phyloP scores from a whole-genome alignment of 2,329 filamentous ascomycete genomes.

The Chaetoscypha palmicola region DNA sequence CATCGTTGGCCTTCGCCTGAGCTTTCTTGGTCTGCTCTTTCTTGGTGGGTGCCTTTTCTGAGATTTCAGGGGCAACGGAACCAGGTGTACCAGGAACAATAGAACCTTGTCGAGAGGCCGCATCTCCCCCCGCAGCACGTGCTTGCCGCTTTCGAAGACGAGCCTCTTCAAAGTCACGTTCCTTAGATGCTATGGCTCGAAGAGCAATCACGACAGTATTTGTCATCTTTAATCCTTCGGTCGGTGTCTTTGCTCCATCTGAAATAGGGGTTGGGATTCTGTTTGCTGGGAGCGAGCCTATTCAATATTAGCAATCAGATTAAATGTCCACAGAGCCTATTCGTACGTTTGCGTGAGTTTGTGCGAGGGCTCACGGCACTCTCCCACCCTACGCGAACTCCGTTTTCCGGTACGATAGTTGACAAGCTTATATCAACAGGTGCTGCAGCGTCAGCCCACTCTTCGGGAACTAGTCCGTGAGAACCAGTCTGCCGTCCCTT shows the following conservation, averaged over 20 bases:
- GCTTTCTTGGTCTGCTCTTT: slow-evolving; percentile 76
- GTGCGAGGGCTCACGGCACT: slow-evolving; percentile 47
- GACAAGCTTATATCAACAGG: slow-evolving; percentile 35
- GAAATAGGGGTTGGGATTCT: slow-evolving; percentile 40
- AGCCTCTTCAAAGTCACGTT: slow-evolving; percentile 66
- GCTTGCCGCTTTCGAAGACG: slow-evolving; percentile 61
- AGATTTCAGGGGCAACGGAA: slow-evolving; percentile 53
- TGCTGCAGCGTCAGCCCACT: slow-evolving; percentile 66
- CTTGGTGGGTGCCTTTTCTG: slow-evolving; percentile 70
- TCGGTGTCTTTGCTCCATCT: slow-evolving; percentile 44
- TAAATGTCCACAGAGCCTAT: slow-evolving; percentile 29
- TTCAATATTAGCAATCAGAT: slow-evolving; percentile 28
- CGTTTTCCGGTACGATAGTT: slow-evolving; percentile 24
- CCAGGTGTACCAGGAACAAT: slow-evolving; percentile 55
- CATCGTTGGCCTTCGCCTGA: slow-evolving; percentile 68
- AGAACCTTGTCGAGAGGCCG: slow-evolving; percentile 41
- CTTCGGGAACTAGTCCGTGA: slow-evolving; percentile 69
- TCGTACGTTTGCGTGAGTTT: slow-evolving; percentile 56
- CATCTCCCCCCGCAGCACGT: slow-evolving; percentile 45
- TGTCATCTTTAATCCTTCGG: slow-evolving; percentile 32
- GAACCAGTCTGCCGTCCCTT: slow-evolving; percentile 68
- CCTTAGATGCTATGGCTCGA: slow-evolving; percentile 55
- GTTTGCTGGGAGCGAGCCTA: slow-evolving; percentile 32
- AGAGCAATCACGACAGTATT: slow-evolving; percentile 44
- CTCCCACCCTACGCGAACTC: slow-evolving; percentile 34